A percentile compares a stretch with the other conserved stretches of the same genome.
Conservation (phyloP, 352 stramenopile species). For the Discostella stelligera region DNA sequence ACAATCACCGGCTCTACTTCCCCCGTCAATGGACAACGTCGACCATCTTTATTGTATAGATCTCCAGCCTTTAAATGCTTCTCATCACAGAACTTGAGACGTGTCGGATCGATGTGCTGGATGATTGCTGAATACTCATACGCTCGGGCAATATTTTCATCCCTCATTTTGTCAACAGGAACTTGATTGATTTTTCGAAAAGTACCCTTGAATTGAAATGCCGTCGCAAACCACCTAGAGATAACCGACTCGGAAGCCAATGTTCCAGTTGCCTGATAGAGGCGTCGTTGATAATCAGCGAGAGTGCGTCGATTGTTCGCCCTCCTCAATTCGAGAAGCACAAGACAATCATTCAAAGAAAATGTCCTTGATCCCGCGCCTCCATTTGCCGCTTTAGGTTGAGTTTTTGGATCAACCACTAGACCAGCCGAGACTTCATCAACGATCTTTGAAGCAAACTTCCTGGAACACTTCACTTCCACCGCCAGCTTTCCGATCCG, state of each 20-base stretch:
- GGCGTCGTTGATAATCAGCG: too few relatives aligned
- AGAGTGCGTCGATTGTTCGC: too few relatives aligned
- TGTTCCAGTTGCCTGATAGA: too few relatives aligned
- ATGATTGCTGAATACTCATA: conserved; percentile 6
- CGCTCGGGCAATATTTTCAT: conserved; percentile 1
- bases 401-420: too few relatives aligned
- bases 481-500: too few relatives aligned
- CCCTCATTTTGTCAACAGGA: conserved; percentile 5
- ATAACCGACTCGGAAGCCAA: neutral
- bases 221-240: neutral
- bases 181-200: conserved; percentile 3
- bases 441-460: too few relatives aligned
- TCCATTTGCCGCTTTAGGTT: too few relatives aligned
- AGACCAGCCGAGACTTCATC: too few relatives aligned
- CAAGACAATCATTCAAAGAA: too few relatives aligned
- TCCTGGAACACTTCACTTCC: too few relatives aligned
- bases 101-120: neutral
- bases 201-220: neutral
- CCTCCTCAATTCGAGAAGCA: too few relatives aligned
- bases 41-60: neutral
- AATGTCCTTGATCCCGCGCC: too few relatives aligned
- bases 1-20: neutral
- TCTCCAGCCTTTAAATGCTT: conserved; percentile 1
- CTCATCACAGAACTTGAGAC: conserved; percentile 5
- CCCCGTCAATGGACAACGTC: conserved; percentile 4